phyloP scores from a whole-genome alignment of 108 stramenopile species.

The Parietichytrium sp. region DNA sequence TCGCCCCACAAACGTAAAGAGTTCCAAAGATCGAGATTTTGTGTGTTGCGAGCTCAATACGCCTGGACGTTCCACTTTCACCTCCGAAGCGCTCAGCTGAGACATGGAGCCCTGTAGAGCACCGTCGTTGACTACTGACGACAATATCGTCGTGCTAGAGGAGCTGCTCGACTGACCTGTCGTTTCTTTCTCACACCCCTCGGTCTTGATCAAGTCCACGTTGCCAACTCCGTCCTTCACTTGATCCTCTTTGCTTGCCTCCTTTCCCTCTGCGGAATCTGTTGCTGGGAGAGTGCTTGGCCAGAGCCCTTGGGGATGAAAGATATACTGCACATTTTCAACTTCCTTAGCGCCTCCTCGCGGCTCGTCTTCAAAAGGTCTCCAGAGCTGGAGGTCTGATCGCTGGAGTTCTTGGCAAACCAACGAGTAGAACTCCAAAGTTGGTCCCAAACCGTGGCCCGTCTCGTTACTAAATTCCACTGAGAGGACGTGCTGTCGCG shows the following conservation, averaged over 20 bases:
- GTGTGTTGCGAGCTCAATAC: background rate
- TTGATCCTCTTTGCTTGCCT: no score
- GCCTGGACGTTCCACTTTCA: background rate
- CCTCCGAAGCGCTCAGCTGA: no score
- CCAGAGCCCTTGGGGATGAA: constrained; percentile 15
- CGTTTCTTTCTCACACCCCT: no score
- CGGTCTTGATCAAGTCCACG: no score
- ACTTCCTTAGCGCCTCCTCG: no score
- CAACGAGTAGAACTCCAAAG: constrained; percentile 12
- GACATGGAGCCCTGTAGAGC: no score
- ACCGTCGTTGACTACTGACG: no score
- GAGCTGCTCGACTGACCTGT: no score
- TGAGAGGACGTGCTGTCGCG: background rate
- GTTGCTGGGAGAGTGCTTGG: background rate
- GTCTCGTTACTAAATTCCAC: constrained; percentile 17
- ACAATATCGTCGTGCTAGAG: no score
- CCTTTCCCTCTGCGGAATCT: no score
- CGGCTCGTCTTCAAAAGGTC: no score
- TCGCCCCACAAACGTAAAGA: constrained; percentile 33
- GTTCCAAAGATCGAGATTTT: background rate
- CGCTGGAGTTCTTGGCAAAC: constrained; percentile 29
- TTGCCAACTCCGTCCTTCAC: no score
- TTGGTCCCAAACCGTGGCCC: constrained; percentile 15
- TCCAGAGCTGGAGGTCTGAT: background rate
- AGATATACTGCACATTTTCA: background rate